Conservation (phyloP, 1,284 basidiomycete genomes). For the Cutaneotrichosporon mucoides region DNA sequence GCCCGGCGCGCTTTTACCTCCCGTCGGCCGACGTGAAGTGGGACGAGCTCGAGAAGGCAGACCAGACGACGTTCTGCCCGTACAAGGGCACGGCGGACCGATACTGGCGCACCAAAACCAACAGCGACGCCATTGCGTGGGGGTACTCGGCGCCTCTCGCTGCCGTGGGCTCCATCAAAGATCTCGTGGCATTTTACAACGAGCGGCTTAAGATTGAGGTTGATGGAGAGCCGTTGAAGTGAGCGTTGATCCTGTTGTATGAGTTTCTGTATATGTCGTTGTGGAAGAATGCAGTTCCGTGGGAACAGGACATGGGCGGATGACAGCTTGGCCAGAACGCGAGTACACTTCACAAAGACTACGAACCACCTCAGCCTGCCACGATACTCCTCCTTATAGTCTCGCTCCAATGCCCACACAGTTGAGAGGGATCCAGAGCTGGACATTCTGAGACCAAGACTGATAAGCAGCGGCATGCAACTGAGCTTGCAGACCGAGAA, state of each 20-base stretch:
- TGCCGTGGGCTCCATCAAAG: constrained; percentile 3
- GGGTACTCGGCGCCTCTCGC: not conserved
- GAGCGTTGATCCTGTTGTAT: not conserved
- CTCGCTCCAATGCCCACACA: too few species aligned
- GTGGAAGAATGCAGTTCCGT: too few species aligned
- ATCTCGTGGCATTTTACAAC: constrained; percentile 8
- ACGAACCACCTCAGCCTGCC: too few species aligned
- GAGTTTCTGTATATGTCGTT: not conserved
- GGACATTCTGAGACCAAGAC: too few species aligned
- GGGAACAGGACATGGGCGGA: too few species aligned
- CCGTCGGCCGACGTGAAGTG: not conserved
- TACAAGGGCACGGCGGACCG: constrained; percentile 12
- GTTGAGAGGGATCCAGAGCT: too few species aligned
- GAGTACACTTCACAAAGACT: too few species aligned
- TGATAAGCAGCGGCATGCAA: too few species aligned
- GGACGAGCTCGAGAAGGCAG: constrained; percentile 2
- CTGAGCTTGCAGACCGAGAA: too few species aligned
- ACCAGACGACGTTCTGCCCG: constrained; percentile 5
- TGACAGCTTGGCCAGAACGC: too few species aligned
- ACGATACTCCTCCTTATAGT: too few species aligned
- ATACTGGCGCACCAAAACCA: constrained; percentile 9
- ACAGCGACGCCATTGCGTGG: constrained; percentile 8
- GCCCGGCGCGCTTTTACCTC: constrained; percentile 14
- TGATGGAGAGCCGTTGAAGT: constrained; percentile 5
- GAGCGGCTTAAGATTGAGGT: constrained; percentile 7